A percentile compares a stretch with the other conserved stretches of the same genome.
Evolutionary conservation across 441 rosid species (phyloP).

Genomic region (Isatis lusitanica): DNA sequence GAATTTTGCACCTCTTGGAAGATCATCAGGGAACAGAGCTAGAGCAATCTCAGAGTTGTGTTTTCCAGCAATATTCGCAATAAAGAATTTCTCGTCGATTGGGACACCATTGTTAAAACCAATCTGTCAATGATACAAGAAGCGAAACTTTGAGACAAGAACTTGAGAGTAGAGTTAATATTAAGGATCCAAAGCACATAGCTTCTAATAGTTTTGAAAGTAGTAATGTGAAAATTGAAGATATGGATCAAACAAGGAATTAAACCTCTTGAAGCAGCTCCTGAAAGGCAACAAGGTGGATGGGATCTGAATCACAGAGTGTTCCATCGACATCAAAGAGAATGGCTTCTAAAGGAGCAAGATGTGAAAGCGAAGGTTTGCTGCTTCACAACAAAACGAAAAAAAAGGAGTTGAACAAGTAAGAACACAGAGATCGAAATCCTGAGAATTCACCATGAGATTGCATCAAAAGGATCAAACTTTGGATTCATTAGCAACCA

Average conservation of each 20-base stretch:
- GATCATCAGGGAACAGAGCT: constrained; percentile 69
- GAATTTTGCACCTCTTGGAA: constrained; percentile 60
- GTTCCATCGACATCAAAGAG: constrained; percentile 96
- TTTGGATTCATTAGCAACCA: background rate
- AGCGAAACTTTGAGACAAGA: background rate
- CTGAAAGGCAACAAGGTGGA: constrained; percentile 65
- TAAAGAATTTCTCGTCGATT: constrained; percentile 71
- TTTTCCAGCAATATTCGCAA: constrained; percentile 70
- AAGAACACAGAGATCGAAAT: background rate
- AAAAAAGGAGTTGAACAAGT: background rate
- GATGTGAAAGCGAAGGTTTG: constrained; percentile 50
- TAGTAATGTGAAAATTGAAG: background rate
- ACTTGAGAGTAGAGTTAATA: background rate
- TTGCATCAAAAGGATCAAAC: constrained; percentile 16
- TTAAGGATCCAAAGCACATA: background rate
- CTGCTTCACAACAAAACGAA: constrained; percentile 45
- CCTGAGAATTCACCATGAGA: background rate
- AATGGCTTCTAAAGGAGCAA: constrained; percentile 80
- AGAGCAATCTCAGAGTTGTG: constrained; percentile 75
- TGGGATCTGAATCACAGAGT: constrained; percentile 88
- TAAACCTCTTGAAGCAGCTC: constrained; percentile 77
- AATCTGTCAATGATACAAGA: constrained; percentile 48
- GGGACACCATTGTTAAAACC: constrained; percentile 85
- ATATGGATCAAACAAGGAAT: background rate
- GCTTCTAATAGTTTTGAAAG: background rate